phyloP scores from a whole-genome alignment of 352 stramenopile genomes.

The Pythium aquatile region DNA sequence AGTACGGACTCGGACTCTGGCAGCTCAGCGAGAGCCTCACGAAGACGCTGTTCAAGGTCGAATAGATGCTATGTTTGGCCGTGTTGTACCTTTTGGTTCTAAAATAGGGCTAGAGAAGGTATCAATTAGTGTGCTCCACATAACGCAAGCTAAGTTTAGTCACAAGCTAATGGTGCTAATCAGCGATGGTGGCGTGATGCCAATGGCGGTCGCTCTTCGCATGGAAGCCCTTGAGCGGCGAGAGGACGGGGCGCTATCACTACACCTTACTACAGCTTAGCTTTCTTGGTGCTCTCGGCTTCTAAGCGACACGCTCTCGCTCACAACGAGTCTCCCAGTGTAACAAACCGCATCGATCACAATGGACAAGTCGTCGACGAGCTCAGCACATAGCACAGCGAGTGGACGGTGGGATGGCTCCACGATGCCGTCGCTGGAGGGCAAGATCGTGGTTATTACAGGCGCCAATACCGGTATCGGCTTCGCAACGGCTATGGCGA shows the following conservation, averaged over 20 bases:
- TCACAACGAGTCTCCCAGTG: not conserved
- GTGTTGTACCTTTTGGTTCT: not conserved
- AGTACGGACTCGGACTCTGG: conserved; percentile 12
- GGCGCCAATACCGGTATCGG: conserved; percentile 86
- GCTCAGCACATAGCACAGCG: not conserved
- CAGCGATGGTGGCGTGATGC: conserved; percentile 1
- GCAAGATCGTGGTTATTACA: conserved; percentile 80
- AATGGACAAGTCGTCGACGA: not conserved
- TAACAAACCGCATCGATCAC: not conserved
- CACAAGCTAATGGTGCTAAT: conserved; percentile 1
- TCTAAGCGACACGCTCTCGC: not conserved
- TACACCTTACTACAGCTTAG: not conserved
- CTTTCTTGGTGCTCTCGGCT: too few species aligned
- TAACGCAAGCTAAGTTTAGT: not conserved
- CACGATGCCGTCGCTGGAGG: conserved; percentile 31
- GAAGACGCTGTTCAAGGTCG: conserved; percentile 7
- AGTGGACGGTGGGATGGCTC: conserved; percentile 21
- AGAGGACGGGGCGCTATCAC: not conserved
- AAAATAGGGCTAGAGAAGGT: not conserved
- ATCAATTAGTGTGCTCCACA: not conserved
- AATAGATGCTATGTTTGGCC: not conserved
- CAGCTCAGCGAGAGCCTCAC: conserved; percentile 13
- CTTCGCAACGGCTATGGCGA: conserved; percentile 57
- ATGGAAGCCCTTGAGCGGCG: not conserved
- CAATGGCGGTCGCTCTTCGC: not conserved